These are phyloP conservation scores for Gardenia jasminoides DNA, from an alignment of 257 asterid species.

Conservation along the genomic window DNA sequence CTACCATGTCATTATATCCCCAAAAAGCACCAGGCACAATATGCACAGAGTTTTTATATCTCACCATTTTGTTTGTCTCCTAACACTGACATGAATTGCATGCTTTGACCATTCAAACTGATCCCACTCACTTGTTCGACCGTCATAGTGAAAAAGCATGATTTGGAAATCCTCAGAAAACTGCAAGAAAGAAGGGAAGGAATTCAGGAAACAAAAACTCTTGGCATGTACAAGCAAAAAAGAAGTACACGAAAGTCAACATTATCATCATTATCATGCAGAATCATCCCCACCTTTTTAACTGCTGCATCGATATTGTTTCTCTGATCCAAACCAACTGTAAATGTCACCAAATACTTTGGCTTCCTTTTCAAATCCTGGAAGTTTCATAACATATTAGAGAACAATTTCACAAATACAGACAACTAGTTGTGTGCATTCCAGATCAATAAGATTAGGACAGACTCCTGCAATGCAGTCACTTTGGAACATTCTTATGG, in stretches of 20 bases:
- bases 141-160: slow-evolving; percentile 97
- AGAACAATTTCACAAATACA: background rate
- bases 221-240: background rate
- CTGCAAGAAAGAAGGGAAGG: slow-evolving; percentile 33
- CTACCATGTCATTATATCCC: background rate
- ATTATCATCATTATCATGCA: background rate
- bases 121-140: slow-evolving; percentile 93
- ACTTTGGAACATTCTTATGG: background rate
- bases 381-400: slow-evolving; percentile 23
- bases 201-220: background rate
- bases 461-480: background rate
- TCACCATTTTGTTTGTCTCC: slow-evolving; percentile 95
- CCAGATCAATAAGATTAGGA: background rate
- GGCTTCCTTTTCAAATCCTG: slow-evolving; percentile 95
- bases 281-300: slow-evolving; percentile 59
- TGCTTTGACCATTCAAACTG: slow-evolving; percentile 92
- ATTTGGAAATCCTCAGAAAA: slow-evolving; percentile 95
- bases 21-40: background rate
- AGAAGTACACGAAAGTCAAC: slow-evolving; percentile 4
- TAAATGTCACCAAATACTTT: slow-evolving; percentile 84
- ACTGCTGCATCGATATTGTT: slow-evolving; percentile 73
- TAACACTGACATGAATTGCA: slow-evolving; percentile 88
- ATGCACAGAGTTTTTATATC: background rate
- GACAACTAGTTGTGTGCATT: background rate
- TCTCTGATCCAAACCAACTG: slow-evolving; percentile 89